Percentiles rank a stretch among this genome's conserved stretches.
Evolutionary conservation across 2,329 filamentous ascomycete species (phyloP).

Genomic region (Rhynchosporium graminicola): DNA sequence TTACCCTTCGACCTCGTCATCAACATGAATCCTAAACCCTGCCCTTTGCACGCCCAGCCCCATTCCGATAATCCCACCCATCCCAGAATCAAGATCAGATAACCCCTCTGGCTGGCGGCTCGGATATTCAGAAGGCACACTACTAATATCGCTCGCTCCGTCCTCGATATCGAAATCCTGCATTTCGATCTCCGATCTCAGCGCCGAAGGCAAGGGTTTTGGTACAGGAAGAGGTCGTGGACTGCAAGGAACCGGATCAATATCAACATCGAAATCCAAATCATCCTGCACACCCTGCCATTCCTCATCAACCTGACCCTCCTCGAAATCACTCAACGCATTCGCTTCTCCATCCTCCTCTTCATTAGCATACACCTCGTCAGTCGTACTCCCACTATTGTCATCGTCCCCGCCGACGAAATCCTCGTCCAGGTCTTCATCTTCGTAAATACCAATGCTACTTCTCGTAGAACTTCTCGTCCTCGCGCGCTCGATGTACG

Average conservation of each 20-base stretch:
- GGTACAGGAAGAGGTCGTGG: neutral
- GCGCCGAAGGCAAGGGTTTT: neutral
- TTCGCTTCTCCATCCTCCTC: slow-evolving; percentile 32
- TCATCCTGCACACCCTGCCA: slow-evolving; percentile 40
- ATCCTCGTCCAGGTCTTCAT: slow-evolving; percentile 17
- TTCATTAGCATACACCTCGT: slow-evolving; percentile 32
- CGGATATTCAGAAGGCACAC: slow-evolving; percentile 58
- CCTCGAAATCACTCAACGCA: no score
- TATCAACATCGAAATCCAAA: slow-evolving; percentile 25
- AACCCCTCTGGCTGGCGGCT: slow-evolving; percentile 44
- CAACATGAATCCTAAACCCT: slow-evolving; percentile 37
- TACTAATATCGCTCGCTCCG: slow-evolving; percentile 46
- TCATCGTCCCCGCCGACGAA: slow-evolving; percentile 32
- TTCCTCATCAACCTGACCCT: slow-evolving; percentile 32
- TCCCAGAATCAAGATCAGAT: neutral
- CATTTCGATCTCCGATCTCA: slow-evolving; percentile 29
- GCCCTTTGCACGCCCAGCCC: slow-evolving; percentile 7
- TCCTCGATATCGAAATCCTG: slow-evolving; percentile 22
- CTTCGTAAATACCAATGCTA: slow-evolving; percentile 27
- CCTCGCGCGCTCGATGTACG: slow-evolving; percentile 39
- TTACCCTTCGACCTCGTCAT: slow-evolving; percentile 30
- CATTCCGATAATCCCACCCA: neutral
- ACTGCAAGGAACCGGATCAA: neutral
- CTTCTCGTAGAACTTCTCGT: slow-evolving; percentile 14
- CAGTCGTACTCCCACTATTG: slow-evolving; percentile 29